phyloP scores from a whole-genome alignment of 2,329 filamentous ascomycete species.

The Sclerotinia sclerotiorum region DNA sequence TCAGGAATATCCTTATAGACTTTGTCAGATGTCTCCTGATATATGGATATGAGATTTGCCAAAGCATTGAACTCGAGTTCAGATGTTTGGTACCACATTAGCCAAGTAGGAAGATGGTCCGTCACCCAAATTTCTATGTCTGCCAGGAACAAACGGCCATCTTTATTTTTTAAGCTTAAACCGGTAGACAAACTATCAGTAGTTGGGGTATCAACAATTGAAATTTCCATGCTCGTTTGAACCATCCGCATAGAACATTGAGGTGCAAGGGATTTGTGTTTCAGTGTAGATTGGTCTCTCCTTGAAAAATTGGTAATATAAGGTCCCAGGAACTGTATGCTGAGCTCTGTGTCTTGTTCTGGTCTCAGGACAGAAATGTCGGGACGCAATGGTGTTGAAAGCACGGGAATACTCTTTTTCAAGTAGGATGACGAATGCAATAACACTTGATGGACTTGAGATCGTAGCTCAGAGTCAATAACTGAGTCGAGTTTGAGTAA shows the following conservation, averaged over 20 bases:
- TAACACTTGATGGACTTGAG: not conserved
- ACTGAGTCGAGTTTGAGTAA: conserved; percentile 43
- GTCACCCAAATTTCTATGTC: conserved; percentile 53
- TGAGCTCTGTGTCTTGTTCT: not conserved
- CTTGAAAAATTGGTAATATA: not conserved
- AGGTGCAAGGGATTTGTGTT: not conserved
- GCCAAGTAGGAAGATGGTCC: conserved; percentile 36
- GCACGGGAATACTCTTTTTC: not conserved
- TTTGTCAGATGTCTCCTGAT: conserved; percentile 37
- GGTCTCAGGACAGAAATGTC: not conserved
- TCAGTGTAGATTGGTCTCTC: not conserved
- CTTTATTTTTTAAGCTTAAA: too few species aligned
- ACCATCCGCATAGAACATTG: not conserved
- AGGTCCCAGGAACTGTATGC: not conserved
- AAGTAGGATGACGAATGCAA: not conserved
- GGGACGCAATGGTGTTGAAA: not conserved
- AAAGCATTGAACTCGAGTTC: conserved; percentile 39
- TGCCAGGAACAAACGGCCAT: conserved; percentile 35
- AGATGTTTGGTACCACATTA: conserved; percentile 29
- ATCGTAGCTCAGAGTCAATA: not conserved
- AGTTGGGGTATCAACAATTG: conserved; percentile 35
- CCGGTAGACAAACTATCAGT: conserved; percentile 37
- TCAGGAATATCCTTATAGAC: conserved; percentile 48
- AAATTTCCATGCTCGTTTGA: not conserved
- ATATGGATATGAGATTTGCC: conserved; percentile 39